Base-by-base conservation (phyloP, 257 asterid genomes). In the Sherardia arvensis region DNA sequence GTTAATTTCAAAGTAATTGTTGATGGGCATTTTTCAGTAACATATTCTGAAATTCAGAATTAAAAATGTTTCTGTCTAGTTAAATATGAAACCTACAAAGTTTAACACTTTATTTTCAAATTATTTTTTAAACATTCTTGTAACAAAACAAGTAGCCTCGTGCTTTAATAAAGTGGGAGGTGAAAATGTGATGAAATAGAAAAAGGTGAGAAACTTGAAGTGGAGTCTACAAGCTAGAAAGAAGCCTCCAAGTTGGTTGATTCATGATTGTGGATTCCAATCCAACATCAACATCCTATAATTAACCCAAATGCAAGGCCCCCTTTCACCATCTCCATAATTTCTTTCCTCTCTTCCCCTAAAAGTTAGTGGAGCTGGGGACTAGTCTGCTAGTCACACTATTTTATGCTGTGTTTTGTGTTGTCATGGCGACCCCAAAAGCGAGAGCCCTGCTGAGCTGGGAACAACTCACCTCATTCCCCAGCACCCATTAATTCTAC, bases 361-460 rank as follows among this genome's bases (percentile, higher is more conserved):
- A 20, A 7, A 43, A 43, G 51, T 17, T 43, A 43, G 51, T 43
- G 51, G 51, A 43, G 21, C 15, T 5, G 18, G 21, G 53, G 54
- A 48, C 23, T 48, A 48, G 21, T 48, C 54, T 48, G 4, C 23
- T 48, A 18, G 21, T 48, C 12, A 43, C 51, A 43, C 51, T 56
- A 56, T 28, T 15, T 25, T 56, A 56, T 28, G 11, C 6, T 56
- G 17, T 38, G 47, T 4, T 43, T 43, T 29, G 62, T 58, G 18
- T 58, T 58, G 62, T 58, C 25, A 28, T 47, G 54, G 67, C 67
- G 8, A 18, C 59, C 48, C 54, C 28, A 63, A 69, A 72, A 68
- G 73, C 48, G 53, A 73, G 34, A 59, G 72, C 69, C 1, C 27
- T 57, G 67, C 70, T 84, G 76, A 78, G 83, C 86, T 78, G 81